Percentiles rank a stretch among this genome's conserved stretches.
Evolutionary conservation across 2,329 filamentous ascomycete species (phyloP).

Genomic region (Scedosporium minutisporum): DNA sequence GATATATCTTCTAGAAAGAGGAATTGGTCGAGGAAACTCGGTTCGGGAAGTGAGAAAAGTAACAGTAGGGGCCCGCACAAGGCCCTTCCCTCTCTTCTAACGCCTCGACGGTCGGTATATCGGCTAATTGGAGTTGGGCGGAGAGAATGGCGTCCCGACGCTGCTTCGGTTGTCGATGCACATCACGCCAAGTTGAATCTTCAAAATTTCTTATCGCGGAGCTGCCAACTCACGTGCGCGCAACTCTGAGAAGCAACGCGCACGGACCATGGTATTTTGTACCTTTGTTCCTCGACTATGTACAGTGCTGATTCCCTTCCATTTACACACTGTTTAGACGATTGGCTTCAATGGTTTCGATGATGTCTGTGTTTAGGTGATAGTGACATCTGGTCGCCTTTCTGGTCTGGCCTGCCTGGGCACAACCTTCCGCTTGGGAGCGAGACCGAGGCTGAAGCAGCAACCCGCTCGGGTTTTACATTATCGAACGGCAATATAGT

Average conservation of each 20-base stretch:
- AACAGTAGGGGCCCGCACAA: neutral
- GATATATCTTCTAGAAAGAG: neutral
- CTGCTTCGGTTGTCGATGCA: neutral
- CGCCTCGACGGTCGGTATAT: neutral
- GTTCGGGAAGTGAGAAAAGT: neutral
- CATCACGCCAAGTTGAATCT: neutral
- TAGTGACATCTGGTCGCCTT: too few relatives aligned
- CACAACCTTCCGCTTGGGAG: too few relatives aligned
- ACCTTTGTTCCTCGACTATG: too few relatives aligned
- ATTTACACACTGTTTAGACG: too few relatives aligned
- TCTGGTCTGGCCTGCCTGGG: too few relatives aligned
- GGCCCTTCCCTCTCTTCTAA: neutral
- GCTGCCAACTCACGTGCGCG: neutral
- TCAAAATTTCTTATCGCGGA: neutral
- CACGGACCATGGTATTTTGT: neutral
- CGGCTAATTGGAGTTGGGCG: neutral
- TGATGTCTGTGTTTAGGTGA: too few relatives aligned
- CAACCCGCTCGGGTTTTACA: neutral
- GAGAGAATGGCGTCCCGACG: neutral
- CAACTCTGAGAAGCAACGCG: neutral
- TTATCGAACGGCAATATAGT: neutral
- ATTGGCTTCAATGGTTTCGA: too few relatives aligned
- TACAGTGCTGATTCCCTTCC: too few relatives aligned
- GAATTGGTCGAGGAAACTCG: neutral
- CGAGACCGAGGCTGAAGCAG: neutral